These are phyloP conservation scores for Micractinium conductrix DNA, from an alignment of 139 green algal species.

Conservation along the genomic window DNA sequence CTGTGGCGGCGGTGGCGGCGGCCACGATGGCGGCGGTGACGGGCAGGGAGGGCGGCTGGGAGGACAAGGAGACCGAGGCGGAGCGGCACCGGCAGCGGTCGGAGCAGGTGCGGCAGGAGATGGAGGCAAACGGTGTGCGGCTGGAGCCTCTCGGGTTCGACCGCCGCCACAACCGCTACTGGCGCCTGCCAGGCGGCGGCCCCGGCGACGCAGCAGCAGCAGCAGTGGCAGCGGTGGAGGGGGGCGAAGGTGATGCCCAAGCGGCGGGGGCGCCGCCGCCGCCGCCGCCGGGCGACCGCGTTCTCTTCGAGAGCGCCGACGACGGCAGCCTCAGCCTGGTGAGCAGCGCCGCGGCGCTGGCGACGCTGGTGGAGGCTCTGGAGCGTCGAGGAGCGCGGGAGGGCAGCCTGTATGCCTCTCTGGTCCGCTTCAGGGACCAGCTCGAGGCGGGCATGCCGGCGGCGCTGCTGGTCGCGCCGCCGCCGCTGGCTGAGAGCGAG, in stretches of 20 bases:
- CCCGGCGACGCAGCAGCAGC: neutral
- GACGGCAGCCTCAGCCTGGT: conserved; percentile 60
- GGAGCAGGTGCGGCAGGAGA: conserved; percentile 35
- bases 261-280: neutral
- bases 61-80: conserved; percentile 37
- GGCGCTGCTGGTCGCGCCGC: neutral
- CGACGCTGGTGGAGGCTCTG: conserved; percentile 58
- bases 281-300: conserved; percentile 4
- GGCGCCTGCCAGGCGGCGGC: conserved; percentile 46
- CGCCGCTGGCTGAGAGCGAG: neutral
- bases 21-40: conserved; percentile 1
- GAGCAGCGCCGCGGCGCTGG: conserved; percentile 46
- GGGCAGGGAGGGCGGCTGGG: neutral
- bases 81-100: conserved; percentile 33
- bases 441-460: conserved; percentile 50
- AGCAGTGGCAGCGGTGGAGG: neutral
- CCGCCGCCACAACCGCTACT: conserved; percentile 84
- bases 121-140: conserved; percentile 53
- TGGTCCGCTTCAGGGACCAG: conserved; percentile 36
- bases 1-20: neutral
- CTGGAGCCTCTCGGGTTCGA: conserved; percentile 80
- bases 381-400: conserved; percentile 67
- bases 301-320: conserved; percentile 46
- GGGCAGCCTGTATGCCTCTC: conserved; percentile 45
- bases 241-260: neutral